Evolutionary conservation across 2,329 filamentous ascomycete species (phyloP), one percentile per base, ranked within the genome.

Genomic region (Fusarium pseudograminearum): DNA sequence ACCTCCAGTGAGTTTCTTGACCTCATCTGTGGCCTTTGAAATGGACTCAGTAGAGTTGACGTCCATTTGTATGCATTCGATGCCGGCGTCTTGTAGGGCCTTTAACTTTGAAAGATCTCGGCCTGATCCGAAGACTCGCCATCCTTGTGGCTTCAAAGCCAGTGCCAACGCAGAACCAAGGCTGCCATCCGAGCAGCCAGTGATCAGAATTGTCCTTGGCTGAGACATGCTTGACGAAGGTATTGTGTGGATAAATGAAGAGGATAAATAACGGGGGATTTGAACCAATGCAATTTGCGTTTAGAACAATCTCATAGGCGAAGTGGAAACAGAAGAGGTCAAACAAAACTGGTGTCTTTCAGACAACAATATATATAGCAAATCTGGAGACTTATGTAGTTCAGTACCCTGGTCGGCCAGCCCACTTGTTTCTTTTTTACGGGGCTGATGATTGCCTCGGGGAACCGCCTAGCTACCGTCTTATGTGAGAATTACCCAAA

Each of bases 121-220:
- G 2, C 73, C 74, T 1, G 78, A 75, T 16, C 77, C 78, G 42
- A 78, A 74, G 14, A 80, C 77, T 15, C 69, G 64, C 64, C 71
- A 77, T 11, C 75, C 74, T 3, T 42, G 46, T 1, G 65, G 50
- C n/a, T 74, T 76, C 24, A 80, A 72, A 8, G 72, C 76, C 1
- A 76, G 53, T 12, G 78, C 77, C 3, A 80, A 67, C 0, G 74
- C 72, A 2, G 73, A 72, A 3, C 79, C 78, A 2, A 80, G 65
- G 26, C 77, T 74, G 11, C 76, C 77, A 14, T 78, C 76, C 2
- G 76, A 78, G 63, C 79, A 80, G 57, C 79, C 78, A 1, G 79
- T 78, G n/a, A 80, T 69, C 7, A 80, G 64, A 16, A 79, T 73
- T 2, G 73, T 77, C 24, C 54, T 47, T 15, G 67, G 52, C 60